These are phyloP conservation scores for Ramularia endophylla DNA, from an alignment of 2,329 filamentous ascomycete genomes.

Conservation along the genomic window DNA sequence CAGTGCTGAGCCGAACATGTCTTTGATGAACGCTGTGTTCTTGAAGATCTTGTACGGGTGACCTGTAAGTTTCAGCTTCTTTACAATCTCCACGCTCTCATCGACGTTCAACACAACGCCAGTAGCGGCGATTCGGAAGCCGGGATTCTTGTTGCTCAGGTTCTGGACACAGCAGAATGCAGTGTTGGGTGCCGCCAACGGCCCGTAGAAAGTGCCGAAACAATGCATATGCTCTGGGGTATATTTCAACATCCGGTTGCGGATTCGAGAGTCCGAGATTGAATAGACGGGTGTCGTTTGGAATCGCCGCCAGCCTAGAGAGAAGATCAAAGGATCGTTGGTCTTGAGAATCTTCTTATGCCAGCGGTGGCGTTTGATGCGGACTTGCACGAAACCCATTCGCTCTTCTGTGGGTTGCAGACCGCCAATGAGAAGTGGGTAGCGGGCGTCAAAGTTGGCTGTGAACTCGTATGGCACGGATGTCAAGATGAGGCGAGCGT, in stretches of 20 bases:
- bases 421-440: constrained; percentile 85
- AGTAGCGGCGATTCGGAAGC: constrained; percentile 90
- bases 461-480: constrained; percentile 89
- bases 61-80: constrained; percentile 97
- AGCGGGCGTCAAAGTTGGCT: constrained; percentile 69
- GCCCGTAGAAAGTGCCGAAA: constrained; percentile 91
- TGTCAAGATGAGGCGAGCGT: constrained; percentile 84
- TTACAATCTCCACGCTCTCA: constrained; percentile 94
- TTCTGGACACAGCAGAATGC: constrained; percentile 93
- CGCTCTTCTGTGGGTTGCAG: constrained; percentile 88
- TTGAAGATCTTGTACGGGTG: constrained; percentile 97
- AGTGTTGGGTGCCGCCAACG: constrained; percentile 90
- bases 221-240: constrained; percentile 99
- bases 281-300: constrained; percentile 90
- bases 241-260: constrained; percentile 98
- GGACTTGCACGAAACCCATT: constrained; percentile 90
- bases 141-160: constrained; percentile 75
- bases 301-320: constrained; percentile 91
- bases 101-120: constrained; percentile 92
- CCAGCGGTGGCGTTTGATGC: constrained; percentile 97
- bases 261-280: constrained; percentile 85
- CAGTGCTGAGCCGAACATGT: constrained; percentile 91
- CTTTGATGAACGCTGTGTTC: constrained; percentile 97
- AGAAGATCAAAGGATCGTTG: constrained; percentile 95
- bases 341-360: constrained; percentile 99